Evolutionary conservation across 495 filamentous ascomycete genomes (phyloP).

Genomic region (Trichoderma reesei): DNA sequence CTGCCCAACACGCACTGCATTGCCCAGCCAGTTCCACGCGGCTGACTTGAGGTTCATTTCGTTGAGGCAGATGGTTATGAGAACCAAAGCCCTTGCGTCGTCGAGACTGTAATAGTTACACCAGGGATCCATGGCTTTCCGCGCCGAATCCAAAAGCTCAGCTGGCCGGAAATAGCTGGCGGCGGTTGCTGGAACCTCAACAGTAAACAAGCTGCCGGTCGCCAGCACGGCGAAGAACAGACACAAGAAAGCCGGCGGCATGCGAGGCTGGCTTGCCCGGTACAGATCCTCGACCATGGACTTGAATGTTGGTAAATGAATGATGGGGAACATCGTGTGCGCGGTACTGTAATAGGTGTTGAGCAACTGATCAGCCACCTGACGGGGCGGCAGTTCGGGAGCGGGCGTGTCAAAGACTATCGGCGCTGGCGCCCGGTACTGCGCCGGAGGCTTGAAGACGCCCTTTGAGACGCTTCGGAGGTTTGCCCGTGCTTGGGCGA

Average conservation of each 20-base stretch:
- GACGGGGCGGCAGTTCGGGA: constrained; percentile 60
- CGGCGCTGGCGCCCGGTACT: constrained; percentile 47
- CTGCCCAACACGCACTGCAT: constrained; percentile 75
- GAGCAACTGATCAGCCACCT: constrained; percentile 65
- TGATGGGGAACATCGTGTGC: constrained; percentile 70
- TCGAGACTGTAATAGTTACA: constrained; percentile 74
- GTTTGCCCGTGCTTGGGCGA: constrained; percentile 61
- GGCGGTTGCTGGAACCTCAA: constrained; percentile 33
- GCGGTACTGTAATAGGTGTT: constrained; percentile 63
- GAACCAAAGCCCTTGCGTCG: constrained; percentile 59
- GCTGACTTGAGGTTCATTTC: constrained; percentile 84
- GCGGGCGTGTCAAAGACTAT: constrained; percentile 41
- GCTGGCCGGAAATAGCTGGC: constrained; percentile 53
- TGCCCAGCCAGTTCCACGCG: constrained; percentile 83
- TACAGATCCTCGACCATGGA: constrained; percentile 71
- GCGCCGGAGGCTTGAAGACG: constrained; percentile 72
- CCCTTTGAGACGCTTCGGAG: constrained; percentile 65
- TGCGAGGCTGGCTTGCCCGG: constrained; percentile 24
- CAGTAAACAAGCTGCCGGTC: constrained; percentile 68
- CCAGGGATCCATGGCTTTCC: constrained; percentile 67
- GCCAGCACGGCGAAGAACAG: constrained; percentile 80
- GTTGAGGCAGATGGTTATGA: constrained; percentile 71
- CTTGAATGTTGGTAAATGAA: constrained; percentile 84
- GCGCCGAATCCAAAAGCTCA: constrained; percentile 61
- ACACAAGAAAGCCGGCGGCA: constrained; percentile 58